Percentiles rank a stretch among this genome's conserved stretches.
Conservation (phyloP, 805 yeast species). For the Nakazawaea peltata region DNA sequence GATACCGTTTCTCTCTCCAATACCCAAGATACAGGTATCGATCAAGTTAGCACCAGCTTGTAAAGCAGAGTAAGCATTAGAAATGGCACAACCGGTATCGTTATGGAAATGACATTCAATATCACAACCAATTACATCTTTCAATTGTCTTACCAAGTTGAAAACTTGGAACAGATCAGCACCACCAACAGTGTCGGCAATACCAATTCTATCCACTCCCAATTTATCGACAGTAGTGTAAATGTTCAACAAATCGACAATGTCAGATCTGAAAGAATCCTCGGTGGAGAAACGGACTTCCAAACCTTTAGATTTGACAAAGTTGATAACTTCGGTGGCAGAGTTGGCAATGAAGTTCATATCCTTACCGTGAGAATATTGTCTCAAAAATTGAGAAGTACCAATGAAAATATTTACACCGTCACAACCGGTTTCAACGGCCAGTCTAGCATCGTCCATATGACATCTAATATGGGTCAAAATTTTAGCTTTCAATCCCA, state of each 20-base stretch:
- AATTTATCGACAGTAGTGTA: slow-evolving; percentile 55
- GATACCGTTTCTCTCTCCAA: slow-evolving; percentile 59
- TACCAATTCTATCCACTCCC: slow-evolving; percentile 56
- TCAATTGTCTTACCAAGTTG: slow-evolving; percentile 49
- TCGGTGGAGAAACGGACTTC: slow-evolving; percentile 53
- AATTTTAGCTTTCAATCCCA: slow-evolving; percentile 50
- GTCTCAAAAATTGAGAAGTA: slow-evolving; percentile 48
- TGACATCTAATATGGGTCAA: slow-evolving; percentile 55
- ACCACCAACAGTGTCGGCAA: slow-evolving; percentile 58
- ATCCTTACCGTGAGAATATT: slow-evolving; percentile 53
- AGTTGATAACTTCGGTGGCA: slow-evolving; percentile 52
- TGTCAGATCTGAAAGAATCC: slow-evolving; percentile 54
- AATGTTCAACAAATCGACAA: slow-evolving; percentile 49
- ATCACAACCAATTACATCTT: slow-evolving; percentile 49
- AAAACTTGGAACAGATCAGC: slow-evolving; percentile 59
- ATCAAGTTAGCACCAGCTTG: slow-evolving; percentile 56
- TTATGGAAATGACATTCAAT: slow-evolving; percentile 57
- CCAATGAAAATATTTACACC: slow-evolving; percentile 58
- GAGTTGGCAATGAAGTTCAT: slow-evolving; percentile 50
- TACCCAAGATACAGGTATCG: slow-evolving; percentile 52
- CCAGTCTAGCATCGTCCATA: slow-evolving; percentile 53
- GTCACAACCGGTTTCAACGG: slow-evolving; percentile 56
- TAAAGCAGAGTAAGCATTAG: slow-evolving; percentile 55
- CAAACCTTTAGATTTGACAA: slow-evolving; percentile 51
- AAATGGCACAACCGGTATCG: slow-evolving; percentile 58